Evolutionary conservation across 768 basidiomycete species (phyloP).

Genomic region (Calvatia gigantea): DNA sequence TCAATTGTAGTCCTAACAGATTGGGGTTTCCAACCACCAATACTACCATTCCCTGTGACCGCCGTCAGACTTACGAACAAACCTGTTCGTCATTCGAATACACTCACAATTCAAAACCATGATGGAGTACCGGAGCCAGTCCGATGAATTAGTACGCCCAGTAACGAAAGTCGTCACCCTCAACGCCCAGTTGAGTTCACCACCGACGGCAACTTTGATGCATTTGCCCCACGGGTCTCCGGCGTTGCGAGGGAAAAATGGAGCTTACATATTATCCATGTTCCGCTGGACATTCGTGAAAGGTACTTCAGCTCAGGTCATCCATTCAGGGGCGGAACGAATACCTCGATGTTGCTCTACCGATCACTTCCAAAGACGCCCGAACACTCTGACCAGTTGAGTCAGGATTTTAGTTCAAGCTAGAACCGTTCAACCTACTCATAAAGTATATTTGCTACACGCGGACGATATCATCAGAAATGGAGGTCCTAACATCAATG

Average conservation of each 20-base stretch:
- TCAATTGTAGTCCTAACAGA: constrained; percentile 57
- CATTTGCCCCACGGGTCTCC: constrained; percentile 65
- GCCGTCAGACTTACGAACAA: background rate
- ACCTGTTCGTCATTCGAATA: background rate
- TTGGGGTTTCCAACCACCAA: constrained; percentile 49
- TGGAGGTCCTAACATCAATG: background rate
- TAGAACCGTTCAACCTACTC: constrained; percentile 18
- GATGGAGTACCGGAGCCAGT: constrained; percentile 63
- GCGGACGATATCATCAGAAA: constrained; percentile 1
- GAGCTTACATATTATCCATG: constrained; percentile 54
- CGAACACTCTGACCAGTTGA: constrained; percentile 45
- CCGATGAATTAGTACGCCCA: constrained; percentile 42
- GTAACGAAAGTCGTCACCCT: constrained; percentile 64
- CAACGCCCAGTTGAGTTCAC: constrained; percentile 48
- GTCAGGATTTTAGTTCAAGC: background rate
- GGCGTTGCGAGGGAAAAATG: constrained; percentile 51
- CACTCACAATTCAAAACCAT: constrained; percentile 64
- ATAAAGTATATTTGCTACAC: constrained; percentile 45
- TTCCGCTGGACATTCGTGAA: constrained; percentile 45
- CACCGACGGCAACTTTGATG: constrained; percentile 56
- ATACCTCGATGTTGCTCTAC: constrained; percentile 75
- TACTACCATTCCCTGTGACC: constrained; percentile 41
- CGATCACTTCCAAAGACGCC: constrained; percentile 62
- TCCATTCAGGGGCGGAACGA: background rate
- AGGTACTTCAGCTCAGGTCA: background rate